phyloP scores from a whole-genome alignment of 352 stramenopile genomes.

The Phytophthora megakarya region DNA sequence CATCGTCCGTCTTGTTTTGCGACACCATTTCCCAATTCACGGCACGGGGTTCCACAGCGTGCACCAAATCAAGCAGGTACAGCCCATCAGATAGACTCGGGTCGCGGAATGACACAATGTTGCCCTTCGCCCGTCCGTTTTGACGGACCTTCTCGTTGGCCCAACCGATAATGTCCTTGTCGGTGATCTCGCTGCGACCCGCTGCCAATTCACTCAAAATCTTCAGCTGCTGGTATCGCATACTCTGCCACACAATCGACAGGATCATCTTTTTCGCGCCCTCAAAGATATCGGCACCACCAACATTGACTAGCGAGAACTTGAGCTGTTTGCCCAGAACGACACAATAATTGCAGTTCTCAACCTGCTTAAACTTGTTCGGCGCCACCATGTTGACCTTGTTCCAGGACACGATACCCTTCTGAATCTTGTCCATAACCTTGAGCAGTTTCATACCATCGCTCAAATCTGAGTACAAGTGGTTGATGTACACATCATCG shows the following conservation, averaged over 20 bases:
- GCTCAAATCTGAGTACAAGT: conserved; percentile 90
- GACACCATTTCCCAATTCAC: conserved; percentile 93
- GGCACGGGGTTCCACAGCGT: conserved; percentile 81
- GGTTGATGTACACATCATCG: conserved; percentile 88
- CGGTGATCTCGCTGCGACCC: conserved; percentile 60
- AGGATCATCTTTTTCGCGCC: conserved; percentile 94
- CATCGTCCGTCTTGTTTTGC: conserved; percentile 64
- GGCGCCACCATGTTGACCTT: conserved; percentile 88
- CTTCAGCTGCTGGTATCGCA: conserved; percentile 92
- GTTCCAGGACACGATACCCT: conserved; percentile 87
- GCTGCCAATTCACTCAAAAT: conserved; percentile 70
- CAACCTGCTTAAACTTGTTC: conserved; percentile 92
- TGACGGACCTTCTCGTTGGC: conserved; percentile 84
- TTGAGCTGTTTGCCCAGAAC: conserved; percentile 88
- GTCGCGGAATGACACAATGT: conserved; percentile 89
- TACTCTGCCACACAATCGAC: conserved; percentile 94
- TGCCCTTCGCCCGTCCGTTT: conserved; percentile 65
- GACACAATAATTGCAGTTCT: conserved; percentile 92
- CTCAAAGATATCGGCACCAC: conserved; percentile 92
- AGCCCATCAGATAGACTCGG: conserved; percentile 69
- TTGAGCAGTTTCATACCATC: conserved; percentile 92
- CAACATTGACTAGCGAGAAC: conserved; percentile 91
- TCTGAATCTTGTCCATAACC: conserved; percentile 89
- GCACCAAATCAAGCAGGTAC: conserved; percentile 89
- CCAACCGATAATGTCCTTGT: conserved; percentile 86